A percentile compares a stretch with the other conserved stretches of the same genome.
These are phyloP conservation scores for Coniochaeta prunicola DNA, from an alignment of 2,329 filamentous ascomycete genomes.

Conservation along the genomic window DNA sequence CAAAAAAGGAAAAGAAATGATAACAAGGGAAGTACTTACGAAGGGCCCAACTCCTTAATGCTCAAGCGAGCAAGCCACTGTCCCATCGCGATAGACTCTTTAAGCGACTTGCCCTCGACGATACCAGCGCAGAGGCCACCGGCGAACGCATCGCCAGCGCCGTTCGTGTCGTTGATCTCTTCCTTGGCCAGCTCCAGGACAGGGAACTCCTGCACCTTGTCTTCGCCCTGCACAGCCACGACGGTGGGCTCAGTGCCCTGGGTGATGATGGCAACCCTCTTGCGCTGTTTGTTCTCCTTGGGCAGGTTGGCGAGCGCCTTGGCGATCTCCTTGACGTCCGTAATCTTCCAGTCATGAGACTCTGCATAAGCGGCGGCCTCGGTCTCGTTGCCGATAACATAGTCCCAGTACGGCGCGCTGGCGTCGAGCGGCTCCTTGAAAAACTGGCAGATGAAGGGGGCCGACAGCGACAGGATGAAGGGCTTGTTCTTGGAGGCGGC, in stretches of 20 bases:
- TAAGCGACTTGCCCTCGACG: conserved; percentile 74
- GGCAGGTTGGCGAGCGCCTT: conserved; percentile 79
- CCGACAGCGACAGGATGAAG: conserved; percentile 86
- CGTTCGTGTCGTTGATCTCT: conserved; percentile 92
- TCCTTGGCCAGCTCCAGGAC: conserved; percentile 72
- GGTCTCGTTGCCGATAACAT: conserved; percentile 93
- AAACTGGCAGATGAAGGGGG: conserved; percentile 93
- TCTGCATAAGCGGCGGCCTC: conserved; percentile 86
- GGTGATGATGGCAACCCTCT: conserved; percentile 84
- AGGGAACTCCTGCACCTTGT: conserved; percentile 66
- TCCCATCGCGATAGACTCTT: conserved; percentile 78
- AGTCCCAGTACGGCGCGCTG: conserved; percentile 87
- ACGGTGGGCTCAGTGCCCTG: conserved; percentile 90
- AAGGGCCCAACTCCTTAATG: conserved; percentile 92
- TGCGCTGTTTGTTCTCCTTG: conserved; percentile 82
- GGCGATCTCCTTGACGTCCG: conserved; percentile 78
- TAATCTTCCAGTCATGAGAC: conserved; percentile 66
- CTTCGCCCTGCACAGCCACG: conserved; percentile 67
- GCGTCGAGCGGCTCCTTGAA: conserved; percentile 94
- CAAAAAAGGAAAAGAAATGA: not conserved
- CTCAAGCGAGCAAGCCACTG: conserved; percentile 94
- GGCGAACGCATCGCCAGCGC: conserved; percentile 93
- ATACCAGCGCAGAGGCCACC: conserved; percentile 89
- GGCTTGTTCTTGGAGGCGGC: conserved; percentile 84
- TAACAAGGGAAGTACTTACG: conserved; percentile 54